Evolutionary conservation across 805 yeast species (phyloP), one percentile per base, ranked within the genome.

Genomic region (Lachancea kluyveri): DNA sequence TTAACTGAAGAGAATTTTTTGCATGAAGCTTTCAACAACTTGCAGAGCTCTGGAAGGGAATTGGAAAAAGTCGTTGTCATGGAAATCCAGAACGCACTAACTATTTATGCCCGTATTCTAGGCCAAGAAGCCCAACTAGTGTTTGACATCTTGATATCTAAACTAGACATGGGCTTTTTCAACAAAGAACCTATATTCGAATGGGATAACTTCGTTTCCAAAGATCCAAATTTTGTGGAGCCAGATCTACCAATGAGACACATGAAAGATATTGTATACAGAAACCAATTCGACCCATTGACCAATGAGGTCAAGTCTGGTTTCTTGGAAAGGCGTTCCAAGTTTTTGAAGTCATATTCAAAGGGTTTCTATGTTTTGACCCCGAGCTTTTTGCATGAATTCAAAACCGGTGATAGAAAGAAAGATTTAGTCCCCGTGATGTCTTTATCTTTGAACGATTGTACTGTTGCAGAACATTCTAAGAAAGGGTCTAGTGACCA

Each of bases 301-400:
- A 74, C 88, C 9, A 62, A 57, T 31, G 78, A 74, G 42, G 69
- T 88, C 22, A 73, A 85, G 33, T 73, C 86, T 8, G 96, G 96
- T 3, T 73, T 68, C 42, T 66, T 90, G 41, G 97, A 92, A 57
- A 73, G 96, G 57, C 72, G 95, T 48, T 84, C 96, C 5, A 90
- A 90, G 65, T 88, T 76, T 55, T 67, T 92, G 43, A 88, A 88
- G 64, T 80, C 90, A n/a, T 92, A 87, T 59, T 75, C 94, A 4
- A 72, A 77, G 41, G 95, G 92, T 3, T 92, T 82, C 77, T 92
- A 86, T 53, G 95, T 90, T 12, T 65, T 90, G 44, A 87, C 98
- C 3, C 82, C 96, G 35, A 77, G 78, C 35, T 87, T 75, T 49
- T 63, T 90, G 35, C 97, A 92, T 55, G 98, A 90, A 61, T 84